A percentile compares a stretch with the other conserved stretches of the same genome.
Conservation (phyloP, 78 protist species). For the Monocercomonoides exilis region DNA sequence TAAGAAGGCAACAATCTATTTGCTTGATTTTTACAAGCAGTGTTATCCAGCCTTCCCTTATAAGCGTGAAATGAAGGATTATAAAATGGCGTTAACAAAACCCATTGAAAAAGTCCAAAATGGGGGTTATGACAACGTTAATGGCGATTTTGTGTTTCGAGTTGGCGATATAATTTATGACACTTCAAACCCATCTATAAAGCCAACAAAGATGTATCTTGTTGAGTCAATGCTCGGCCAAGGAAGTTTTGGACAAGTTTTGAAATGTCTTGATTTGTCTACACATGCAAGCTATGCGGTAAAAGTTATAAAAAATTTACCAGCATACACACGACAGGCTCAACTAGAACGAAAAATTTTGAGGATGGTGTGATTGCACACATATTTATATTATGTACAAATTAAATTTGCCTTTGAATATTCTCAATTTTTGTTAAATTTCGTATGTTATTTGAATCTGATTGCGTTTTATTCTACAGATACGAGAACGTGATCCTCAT, state of each 20-base stretch:
- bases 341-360: background rate
- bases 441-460: too few relatives aligned
- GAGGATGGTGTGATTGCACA: background rate
- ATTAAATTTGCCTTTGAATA: too few relatives aligned
- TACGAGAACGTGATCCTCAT: background rate
- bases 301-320: background rate
- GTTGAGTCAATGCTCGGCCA: background rate
- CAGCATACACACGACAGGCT: slow-evolving; percentile 12
- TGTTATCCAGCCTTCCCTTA: background rate
- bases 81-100: background rate
- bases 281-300: background rate
- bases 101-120: background rate
- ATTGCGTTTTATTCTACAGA: background rate
- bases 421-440: too few relatives aligned
- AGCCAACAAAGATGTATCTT: background rate
- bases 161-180: background rate
- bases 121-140: background rate
- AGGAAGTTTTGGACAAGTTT: slow-evolving; percentile 5
- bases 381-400: background rate
- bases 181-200: background rate
- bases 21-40: background rate
- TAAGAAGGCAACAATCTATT: background rate
- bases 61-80: background rate
- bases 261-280: background rate
- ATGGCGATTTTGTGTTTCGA: background rate